Percentiles rank a stretch among this genome's conserved stretches.
Conservation (phyloP, 176 grass and related monocot species). For the Zoysia pacifica region DNA sequence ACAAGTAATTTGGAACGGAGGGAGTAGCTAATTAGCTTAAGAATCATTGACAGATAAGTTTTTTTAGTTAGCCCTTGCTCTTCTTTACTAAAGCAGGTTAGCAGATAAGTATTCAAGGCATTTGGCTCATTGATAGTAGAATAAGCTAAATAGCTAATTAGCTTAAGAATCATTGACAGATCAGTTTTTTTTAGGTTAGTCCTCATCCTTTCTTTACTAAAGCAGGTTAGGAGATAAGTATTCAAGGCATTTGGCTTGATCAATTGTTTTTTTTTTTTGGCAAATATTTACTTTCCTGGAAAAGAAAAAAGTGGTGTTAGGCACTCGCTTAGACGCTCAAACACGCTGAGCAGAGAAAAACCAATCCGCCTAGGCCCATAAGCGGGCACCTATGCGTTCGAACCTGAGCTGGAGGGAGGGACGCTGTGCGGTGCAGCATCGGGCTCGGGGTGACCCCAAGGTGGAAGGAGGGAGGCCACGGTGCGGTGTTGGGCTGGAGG, state of each 20-base stretch:
- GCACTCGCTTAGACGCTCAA: too few relatives aligned
- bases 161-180: background rate
- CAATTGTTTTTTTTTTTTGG: background rate
- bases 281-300: background rate
- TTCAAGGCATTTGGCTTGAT: background rate
- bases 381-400: too few relatives aligned
- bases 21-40: background rate
- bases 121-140: background rate
- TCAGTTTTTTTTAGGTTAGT: background rate
- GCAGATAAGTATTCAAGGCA: background rate
- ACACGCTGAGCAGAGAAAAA: too few relatives aligned
- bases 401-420: too few relatives aligned
- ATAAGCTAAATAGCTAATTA: background rate
- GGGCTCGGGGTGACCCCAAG: too few relatives aligned
- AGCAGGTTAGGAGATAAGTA: background rate
- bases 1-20: too few relatives aligned
- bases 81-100: background rate
- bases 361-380: too few relatives aligned
- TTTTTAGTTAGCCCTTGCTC: background rate
- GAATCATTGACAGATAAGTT: background rate
- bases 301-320: too few relatives aligned
- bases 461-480: too few relatives aligned
- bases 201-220: background rate
- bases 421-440: too few relatives aligned
- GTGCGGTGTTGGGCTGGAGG: too few relatives aligned